Conservation (phyloP, 306 rosid genomes). For the Boehmeria nivea region DNA sequence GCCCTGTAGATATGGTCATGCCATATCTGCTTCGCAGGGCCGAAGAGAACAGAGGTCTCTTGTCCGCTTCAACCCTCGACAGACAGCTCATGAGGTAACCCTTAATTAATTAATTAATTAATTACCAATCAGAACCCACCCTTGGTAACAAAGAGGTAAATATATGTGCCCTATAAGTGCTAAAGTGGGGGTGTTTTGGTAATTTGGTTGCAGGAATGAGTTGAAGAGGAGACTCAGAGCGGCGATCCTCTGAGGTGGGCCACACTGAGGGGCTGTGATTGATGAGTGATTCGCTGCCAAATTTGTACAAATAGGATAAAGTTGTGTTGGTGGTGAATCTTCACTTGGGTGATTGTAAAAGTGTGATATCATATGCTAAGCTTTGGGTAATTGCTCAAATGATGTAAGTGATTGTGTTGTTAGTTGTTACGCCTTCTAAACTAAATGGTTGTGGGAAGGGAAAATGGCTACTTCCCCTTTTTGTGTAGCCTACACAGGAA, state of each 20-base stretch:
- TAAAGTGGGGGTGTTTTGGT: not conserved
- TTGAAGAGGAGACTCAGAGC: constrained; percentile 52
- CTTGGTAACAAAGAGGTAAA: not conserved
- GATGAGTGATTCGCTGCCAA: constrained; percentile 12
- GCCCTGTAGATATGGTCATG: constrained; percentile 65
- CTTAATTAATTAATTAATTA: not conserved
- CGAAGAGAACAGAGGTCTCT: constrained; percentile 80
- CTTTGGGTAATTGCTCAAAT: not conserved
- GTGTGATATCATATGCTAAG: not conserved
- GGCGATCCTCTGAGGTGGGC: constrained; percentile 19
- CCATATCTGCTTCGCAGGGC: constrained; percentile 90
- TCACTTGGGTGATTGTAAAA: constrained; percentile 3
- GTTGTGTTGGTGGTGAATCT: constrained; percentile 8
- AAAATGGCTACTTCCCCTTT: too few species aligned
- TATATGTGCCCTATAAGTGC: too few species aligned
- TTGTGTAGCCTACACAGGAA: too few species aligned
- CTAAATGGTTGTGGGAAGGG: too few species aligned
- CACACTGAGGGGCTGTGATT: not conserved
- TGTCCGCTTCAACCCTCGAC: constrained; percentile 67
- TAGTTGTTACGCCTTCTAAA: too few species aligned
- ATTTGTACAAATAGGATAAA: not conserved
- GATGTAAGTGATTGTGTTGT: too few species aligned
- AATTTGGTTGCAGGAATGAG: constrained; percentile 42
- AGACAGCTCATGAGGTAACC: constrained; percentile 60
- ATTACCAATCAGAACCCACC: not conserved